phyloP scores from a whole-genome alignment of 345 rosid genomes.

The Melastoma malabathricum region DNA sequence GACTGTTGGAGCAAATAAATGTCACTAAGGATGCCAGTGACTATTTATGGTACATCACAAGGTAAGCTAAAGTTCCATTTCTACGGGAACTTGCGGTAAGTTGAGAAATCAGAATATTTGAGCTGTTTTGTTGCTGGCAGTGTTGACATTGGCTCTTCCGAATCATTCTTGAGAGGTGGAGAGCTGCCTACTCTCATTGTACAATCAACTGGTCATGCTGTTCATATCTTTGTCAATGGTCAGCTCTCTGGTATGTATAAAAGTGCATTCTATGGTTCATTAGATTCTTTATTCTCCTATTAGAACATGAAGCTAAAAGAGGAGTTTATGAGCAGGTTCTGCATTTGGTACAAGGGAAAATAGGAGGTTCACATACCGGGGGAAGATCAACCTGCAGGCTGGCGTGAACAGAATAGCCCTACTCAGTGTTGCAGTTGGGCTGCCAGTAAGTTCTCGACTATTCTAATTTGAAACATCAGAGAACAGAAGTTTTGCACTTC shows the following conservation, averaged over 20 bases:
- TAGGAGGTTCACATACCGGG: constrained; percentile 57
- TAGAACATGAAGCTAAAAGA: background rate
- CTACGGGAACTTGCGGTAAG: background rate
- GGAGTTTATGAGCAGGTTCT: constrained; percentile 36
- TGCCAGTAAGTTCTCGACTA: constrained; percentile 53
- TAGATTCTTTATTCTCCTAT: background rate
- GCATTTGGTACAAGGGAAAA: constrained; percentile 74
- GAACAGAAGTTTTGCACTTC: background rate
- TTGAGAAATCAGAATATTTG: too few species aligned
- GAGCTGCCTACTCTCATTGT: constrained; percentile 78
- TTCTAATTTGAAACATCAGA: background rate
- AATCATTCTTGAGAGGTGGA: constrained; percentile 84
- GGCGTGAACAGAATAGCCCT: constrained; percentile 88
- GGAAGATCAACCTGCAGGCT: constrained; percentile 64
- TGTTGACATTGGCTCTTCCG: constrained; percentile 63
- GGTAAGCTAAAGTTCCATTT: constrained; percentile 28
- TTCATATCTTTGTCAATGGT: constrained; percentile 83
- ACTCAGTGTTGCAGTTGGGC: constrained; percentile 90
- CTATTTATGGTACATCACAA: constrained; percentile 86
- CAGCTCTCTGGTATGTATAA: constrained; percentile 63
- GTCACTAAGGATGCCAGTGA: constrained; percentile 82
- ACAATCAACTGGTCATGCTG: constrained; percentile 87
- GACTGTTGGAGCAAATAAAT: constrained; percentile 87
- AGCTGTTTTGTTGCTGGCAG: constrained; percentile 20
- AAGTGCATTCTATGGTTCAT: background rate